Evolutionary conservation across 257 asterid species (phyloP), one percentile per base, ranked within the genome.

Genomic region (Solanum rostratum): DNA sequence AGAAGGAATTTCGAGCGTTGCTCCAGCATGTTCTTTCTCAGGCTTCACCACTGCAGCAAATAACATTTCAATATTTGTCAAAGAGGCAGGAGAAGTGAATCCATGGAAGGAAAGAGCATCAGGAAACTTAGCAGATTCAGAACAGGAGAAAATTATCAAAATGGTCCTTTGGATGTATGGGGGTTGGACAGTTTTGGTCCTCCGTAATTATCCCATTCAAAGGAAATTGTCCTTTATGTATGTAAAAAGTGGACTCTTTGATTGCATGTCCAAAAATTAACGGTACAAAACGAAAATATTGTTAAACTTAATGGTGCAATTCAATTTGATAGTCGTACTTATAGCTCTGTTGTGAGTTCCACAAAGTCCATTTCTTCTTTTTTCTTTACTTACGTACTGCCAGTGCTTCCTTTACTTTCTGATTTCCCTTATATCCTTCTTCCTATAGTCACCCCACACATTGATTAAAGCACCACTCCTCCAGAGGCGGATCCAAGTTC

Each of bases 1-100:
- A 7, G 97, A 92, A 53, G 99, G 98, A 84, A 92, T 59, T 88
- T 96, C 99, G 18, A 96, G 90, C 6, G 98, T 96, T 16, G 94
- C 99, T 86, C 97, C 95, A 2, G 92, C 96, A 79, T 96, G 97
- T 76, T 90, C 92, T 87, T 88, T 92, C 43, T 88, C 93, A 41
- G 97, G 94, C 92, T 92, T 94, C 85, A 96, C 94, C 84, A 89
- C 99, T 95, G 92, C 91, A 92, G 43, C 69, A 86, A 46, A 60
- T 29, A 14, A 7, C 55, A 71, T 24, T 45, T 20, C 45, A 50
- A 76, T 76, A 76, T 49, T 76, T 4, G 62, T 49, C 37, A 49
- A 76, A 16, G 24, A 27, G 7, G 62, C 24, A 49, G 62, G 27
- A 76, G 63, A 49, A 49, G 45, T 76, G 14, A 27, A 76, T 27